A percentile compares a stretch with the other conserved stretches of the same genome.
Conservation (phyloP, 306 rosid species). For the Vicia villosa region DNA sequence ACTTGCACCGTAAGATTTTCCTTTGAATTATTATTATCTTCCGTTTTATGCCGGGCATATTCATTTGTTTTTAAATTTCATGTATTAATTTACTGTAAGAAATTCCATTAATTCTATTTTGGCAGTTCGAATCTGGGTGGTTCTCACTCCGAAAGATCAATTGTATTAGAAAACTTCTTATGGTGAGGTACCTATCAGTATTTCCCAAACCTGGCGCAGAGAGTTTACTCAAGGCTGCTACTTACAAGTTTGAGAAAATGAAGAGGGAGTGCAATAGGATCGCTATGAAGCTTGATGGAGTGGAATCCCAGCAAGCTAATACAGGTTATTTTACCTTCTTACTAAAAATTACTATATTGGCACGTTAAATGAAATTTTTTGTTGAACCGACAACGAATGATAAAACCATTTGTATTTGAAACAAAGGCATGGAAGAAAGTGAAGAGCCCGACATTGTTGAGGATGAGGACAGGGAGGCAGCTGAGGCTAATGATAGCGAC, state of each 20-base stretch:
- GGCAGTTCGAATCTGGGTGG: constrained; percentile 87
- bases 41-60: background rate
- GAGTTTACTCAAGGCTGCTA: constrained; percentile 64
- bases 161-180: constrained; percentile 67
- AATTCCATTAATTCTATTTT: constrained; percentile 29
- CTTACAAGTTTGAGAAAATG: constrained; percentile 69
- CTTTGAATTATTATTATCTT: constrained; percentile 9
- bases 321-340: constrained; percentile 49
- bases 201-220: constrained; percentile 71
- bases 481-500: constrained; percentile 58
- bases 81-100: constrained; percentile 14
- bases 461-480: constrained; percentile 63
- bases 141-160: constrained; percentile 55
- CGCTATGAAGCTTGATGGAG: constrained; percentile 49
- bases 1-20: constrained; percentile 68
- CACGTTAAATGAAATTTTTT: constrained; percentile 4
- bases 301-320: constrained; percentile 49
- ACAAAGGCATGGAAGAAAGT: constrained; percentile 46
- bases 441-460: constrained; percentile 53
- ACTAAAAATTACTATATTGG: constrained; percentile 7
- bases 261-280: constrained; percentile 56
- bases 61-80: constrained; percentile 3
- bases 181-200: constrained; percentile 71
- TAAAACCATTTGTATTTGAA: constrained; percentile 25
- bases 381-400: constrained; percentile 21